Evolutionary conservation across 2,329 filamentous ascomycete species (phyloP).

Genomic region (Thermoascus crustaceus): DNA sequence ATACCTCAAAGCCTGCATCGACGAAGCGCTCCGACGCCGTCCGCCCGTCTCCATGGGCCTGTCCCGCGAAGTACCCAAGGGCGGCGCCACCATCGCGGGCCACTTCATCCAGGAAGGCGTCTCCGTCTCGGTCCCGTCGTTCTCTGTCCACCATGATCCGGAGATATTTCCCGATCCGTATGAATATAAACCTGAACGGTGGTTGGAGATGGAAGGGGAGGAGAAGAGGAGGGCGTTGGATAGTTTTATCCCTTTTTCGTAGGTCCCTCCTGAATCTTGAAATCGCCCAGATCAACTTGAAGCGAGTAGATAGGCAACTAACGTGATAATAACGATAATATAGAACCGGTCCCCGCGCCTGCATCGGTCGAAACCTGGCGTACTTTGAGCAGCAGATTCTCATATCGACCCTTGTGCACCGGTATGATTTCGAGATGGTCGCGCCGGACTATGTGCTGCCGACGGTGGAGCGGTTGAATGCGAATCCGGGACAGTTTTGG

Average conservation of each 20-base stretch:
- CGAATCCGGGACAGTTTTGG: no score
- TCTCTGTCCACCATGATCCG: slow-evolving; percentile 7
- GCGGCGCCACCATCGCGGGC: slow-evolving; percentile 8
- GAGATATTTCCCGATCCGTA: background rate
- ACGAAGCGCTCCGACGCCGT: slow-evolving; percentile 12
- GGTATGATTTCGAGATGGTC: background rate
- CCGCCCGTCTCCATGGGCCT: slow-evolving; percentile 9
- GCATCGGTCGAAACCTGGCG: background rate
- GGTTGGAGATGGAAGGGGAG: background rate
- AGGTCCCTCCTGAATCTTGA: no score
- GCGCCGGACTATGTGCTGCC: no score
- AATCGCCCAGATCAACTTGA: no score
- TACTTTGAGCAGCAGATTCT: background rate
- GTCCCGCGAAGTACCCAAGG: slow-evolving; percentile 6
- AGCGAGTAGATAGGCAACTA: no score
- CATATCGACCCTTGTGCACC: background rate
- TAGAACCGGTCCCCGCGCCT: background rate
- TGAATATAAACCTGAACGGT: slow-evolving; percentile 3
- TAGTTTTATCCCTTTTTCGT: background rate
- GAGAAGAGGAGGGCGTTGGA: no score
- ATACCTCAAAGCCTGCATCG: slow-evolving; percentile 12
- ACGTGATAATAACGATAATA: no score
- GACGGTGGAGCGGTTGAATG: no score
- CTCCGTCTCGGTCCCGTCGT: slow-evolving; percentile 10
- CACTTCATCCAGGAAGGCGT: slow-evolving; percentile 9